phyloP scores from a whole-genome alignment of 2,329 filamentous ascomycete genomes.

The Trichoderma sp. region DNA sequence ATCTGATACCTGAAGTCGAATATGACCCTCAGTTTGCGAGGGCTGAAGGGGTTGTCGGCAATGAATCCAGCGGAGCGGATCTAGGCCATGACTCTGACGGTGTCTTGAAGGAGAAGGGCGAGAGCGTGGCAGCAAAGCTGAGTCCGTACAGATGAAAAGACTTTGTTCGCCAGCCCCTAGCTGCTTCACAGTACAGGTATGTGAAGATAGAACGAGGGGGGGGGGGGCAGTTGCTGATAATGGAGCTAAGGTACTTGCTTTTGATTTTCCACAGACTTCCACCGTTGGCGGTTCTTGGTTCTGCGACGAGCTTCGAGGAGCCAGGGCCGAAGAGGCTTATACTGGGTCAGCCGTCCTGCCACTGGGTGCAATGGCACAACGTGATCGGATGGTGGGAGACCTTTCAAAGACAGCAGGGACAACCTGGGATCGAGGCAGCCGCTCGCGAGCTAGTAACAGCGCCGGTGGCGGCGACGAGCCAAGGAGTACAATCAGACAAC shows the following conservation, averaged over 20 bases:
- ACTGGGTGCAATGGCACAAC: constrained; percentile 1
- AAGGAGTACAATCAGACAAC: not conserved
- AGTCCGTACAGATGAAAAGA: too few relatives aligned
- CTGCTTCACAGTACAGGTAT: not conserved
- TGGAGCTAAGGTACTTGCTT: not conserved
- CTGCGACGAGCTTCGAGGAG: constrained; percentile 8
- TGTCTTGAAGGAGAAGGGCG: not conserved
- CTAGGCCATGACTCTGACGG: not conserved
- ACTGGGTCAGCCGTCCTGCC: constrained; percentile 1
- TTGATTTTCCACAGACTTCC: not conserved
- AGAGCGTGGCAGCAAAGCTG: not conserved
- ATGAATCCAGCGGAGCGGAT: not conserved
- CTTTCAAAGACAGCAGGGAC: constrained; percentile 5
- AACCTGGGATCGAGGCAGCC: constrained; percentile 14
- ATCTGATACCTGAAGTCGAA: constrained; percentile 1
- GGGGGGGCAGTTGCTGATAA: not conserved
- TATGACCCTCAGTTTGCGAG: not conserved
- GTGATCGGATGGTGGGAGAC: not conserved
- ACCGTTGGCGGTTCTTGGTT: not conserved
- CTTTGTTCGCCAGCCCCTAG: not conserved
- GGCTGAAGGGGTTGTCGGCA: not conserved
- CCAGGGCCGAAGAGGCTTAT: constrained; percentile 12
- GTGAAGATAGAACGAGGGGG: not conserved
- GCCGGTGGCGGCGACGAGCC: too few relatives aligned
- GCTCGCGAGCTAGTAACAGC: not conserved